Percentiles rank a stretch among this genome's conserved stretches.
These are phyloP conservation scores for Thuidium tamariscinum DNA, from an alignment of 225 moss, liverwort and hornwort species.

Conservation along the genomic window DNA sequence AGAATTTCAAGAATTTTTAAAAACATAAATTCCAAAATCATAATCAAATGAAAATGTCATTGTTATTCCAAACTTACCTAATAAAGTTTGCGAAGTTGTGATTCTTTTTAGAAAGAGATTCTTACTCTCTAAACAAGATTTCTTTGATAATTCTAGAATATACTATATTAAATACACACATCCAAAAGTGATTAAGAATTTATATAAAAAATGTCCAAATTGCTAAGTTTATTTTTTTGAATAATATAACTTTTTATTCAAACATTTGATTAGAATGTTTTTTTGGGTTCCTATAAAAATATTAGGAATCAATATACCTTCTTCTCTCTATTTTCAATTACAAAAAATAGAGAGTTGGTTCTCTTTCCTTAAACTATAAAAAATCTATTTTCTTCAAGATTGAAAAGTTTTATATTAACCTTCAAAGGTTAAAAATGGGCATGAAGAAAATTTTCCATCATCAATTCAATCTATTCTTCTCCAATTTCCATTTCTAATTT, in stretches of 20 bases:
- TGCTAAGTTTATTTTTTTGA: fast-evolving
- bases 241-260: too few species aligned
- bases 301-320: fast-evolving
- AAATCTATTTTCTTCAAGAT: background rate
- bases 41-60: background rate
- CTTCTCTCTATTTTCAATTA: background rate
- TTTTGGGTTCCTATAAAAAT: fast-evolving
- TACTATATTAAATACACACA: background rate
- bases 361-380: fast-evolving
- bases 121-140: background rate
- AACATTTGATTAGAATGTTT: fast-evolving
- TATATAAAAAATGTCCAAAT: fast-evolving
- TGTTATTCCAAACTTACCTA: fast-evolving
- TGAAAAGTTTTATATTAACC: background rate
- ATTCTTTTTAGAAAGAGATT: fast-evolving
- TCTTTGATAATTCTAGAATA: background rate
- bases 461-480: background rate
- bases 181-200: fast-evolving
- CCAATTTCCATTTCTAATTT: too few species aligned
- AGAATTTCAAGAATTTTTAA: too few species aligned
- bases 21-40: background rate
- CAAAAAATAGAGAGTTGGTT: fast-evolving
- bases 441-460: background rate
- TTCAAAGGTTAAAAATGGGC: fast-evolving
- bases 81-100: fast-evolving